phyloP scores from a whole-genome alignment of 352 stramenopile species.

The Globisporangium ultimum region DNA sequence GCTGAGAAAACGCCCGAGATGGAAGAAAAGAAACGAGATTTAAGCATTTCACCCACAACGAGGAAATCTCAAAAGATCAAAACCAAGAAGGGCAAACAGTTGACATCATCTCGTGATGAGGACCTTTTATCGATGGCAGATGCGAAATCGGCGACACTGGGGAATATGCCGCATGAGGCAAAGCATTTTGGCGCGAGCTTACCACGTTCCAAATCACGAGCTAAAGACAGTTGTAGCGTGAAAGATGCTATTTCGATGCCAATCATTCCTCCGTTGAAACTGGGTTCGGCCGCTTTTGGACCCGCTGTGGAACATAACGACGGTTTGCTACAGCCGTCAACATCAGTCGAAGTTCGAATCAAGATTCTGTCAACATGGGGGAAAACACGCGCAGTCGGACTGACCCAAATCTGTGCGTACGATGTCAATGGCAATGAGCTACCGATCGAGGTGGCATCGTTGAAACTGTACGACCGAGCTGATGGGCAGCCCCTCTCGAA shows the following conservation, averaged over 20 bases:
- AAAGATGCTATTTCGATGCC: not conserved
- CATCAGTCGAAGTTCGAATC: constrained; percentile 39
- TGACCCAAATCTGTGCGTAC: constrained; percentile 69
- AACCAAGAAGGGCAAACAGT: too few relatives aligned
- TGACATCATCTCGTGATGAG: too few relatives aligned
- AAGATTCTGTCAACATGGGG: constrained; percentile 75
- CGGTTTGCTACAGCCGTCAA: not conserved
- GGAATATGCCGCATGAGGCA: too few relatives aligned
- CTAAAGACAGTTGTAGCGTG: not conserved
- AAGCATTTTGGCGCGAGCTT: not conserved
- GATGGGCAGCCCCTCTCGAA: constrained; percentile 44
- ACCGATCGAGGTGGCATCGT: constrained; percentile 27
- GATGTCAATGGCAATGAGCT: constrained; percentile 60
- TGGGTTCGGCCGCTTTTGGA: constrained; percentile 8
- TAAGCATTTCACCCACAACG: too few relatives aligned
- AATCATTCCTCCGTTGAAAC: constrained; percentile 27
- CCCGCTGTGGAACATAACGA: not conserved
- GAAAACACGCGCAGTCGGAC: constrained; percentile 46
- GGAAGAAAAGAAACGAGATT: too few relatives aligned
- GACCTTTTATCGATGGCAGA: too few relatives aligned
- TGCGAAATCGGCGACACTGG: too few relatives aligned
- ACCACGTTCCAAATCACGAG: not conserved
- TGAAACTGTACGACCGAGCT: constrained; percentile 55
- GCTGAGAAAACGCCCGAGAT: too few relatives aligned
- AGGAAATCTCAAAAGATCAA: too few relatives aligned